These are phyloP conservation scores for Nidularia pulvinata DNA, from an alignment of 768 basidiomycete genomes.

Conservation along the genomic window DNA sequence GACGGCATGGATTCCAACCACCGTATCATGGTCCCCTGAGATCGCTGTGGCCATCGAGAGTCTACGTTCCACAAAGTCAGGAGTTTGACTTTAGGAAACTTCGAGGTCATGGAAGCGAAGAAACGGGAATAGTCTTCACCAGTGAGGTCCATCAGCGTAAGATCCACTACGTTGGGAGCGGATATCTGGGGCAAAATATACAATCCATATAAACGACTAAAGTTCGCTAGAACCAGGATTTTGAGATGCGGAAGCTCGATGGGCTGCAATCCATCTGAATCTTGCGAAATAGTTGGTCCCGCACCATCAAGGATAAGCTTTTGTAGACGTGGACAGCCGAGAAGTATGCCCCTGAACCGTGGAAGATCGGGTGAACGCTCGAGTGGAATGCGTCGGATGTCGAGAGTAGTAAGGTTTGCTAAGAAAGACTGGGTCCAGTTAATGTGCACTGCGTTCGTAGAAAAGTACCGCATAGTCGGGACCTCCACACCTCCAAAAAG, in stretches of 20 bases:
- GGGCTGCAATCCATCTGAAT: slow-evolving; percentile 21
- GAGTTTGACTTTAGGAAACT: slow-evolving; percentile 51
- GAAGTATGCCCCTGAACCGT: slow-evolving; percentile 54
- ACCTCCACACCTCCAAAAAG: slow-evolving; percentile 52
- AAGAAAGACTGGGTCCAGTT: slow-evolving; percentile 54
- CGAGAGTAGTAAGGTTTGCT: slow-evolving; percentile 59
- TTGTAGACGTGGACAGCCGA: slow-evolving; percentile 42
- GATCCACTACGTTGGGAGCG: slow-evolving; percentile 56
- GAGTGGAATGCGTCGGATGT: slow-evolving; percentile 61
- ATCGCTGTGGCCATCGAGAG: slow-evolving; percentile 7
- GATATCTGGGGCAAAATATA: slow-evolving; percentile 46
- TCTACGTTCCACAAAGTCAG: slow-evolving; percentile 46
- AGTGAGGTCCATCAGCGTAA: slow-evolving; percentile 55
- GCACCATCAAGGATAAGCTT: slow-evolving; percentile 65
- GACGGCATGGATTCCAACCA: slow-evolving; percentile 63
- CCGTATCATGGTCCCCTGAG: slow-evolving; percentile 30
- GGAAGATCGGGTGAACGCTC: slow-evolving; percentile 45
- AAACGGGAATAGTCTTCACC: slow-evolving; percentile 52
- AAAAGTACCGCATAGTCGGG: slow-evolving; percentile 45
- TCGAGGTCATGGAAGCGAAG: slow-evolving; percentile 40
- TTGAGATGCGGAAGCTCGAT: slow-evolving; percentile 48
- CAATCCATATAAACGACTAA: slow-evolving; percentile 44
- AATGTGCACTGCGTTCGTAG: slow-evolving; percentile 59
- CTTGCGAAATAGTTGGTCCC: slow-evolving; percentile 42
- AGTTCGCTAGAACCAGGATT: slow-evolving; percentile 57